Evolutionary conservation across 305 asterid genomes (phyloP).

Genomic region (Solanum hybrid): DNA sequence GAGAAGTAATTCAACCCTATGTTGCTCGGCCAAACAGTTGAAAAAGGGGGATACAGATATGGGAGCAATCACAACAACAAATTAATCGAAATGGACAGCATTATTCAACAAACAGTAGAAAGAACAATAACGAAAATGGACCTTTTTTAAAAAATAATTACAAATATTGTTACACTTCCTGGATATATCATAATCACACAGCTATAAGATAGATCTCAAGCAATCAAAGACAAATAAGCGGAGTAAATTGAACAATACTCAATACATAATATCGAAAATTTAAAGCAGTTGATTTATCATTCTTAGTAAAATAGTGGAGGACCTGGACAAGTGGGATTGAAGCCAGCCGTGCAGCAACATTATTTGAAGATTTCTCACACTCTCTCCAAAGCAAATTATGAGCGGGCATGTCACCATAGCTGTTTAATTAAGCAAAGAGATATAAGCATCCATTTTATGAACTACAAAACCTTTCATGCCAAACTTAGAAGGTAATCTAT

Average conservation of each 20-base stretch:
- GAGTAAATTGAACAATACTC: neutral
- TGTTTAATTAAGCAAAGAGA: constrained; percentile 16
- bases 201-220: neutral
- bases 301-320: neutral
- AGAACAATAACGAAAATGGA: neutral
- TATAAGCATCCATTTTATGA: constrained; percentile 9
- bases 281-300: neutral
- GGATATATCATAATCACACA: neutral
- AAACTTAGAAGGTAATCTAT: neutral
- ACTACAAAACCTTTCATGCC: constrained; percentile 1
- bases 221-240: neutral
- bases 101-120: neutral
- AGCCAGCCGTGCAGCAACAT: constrained; percentile 85
- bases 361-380: constrained; percentile 75
- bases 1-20: neutral
- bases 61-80: neutral
- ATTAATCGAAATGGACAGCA: neutral
- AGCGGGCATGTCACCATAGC: constrained; percentile 97
- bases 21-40: neutral
- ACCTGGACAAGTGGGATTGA: constrained; percentile 95
- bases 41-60: neutral
- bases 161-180: neutral
- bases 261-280: neutral
- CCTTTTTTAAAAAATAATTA: neutral
- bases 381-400: constrained; percentile 90